These are phyloP conservation scores for Esteya vermicola DNA, from an alignment of 2,329 filamentous ascomycete species.

Conservation along the genomic window DNA sequence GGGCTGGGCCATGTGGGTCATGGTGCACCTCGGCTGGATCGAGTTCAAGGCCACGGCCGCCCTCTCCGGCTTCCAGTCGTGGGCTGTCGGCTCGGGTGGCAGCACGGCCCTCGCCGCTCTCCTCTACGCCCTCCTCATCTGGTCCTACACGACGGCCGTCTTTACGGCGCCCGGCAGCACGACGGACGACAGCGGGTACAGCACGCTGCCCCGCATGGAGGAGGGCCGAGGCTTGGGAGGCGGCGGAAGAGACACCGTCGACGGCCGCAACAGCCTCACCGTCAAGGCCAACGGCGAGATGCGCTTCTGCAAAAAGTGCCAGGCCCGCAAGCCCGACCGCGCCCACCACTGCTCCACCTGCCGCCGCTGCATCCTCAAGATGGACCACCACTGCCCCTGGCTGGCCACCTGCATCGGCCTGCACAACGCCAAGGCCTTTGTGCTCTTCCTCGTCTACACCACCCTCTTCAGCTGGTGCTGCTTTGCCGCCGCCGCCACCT, in stretches of 20 bases:
- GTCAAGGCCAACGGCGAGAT: conserved; percentile 82
- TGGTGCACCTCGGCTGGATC: conserved; percentile 56
- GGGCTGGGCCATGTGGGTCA: conserved; percentile 88
- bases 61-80: background rate
- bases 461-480: conserved; percentile 71
- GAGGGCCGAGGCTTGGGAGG: conserved; percentile 40
- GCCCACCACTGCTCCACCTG: conserved; percentile 96
- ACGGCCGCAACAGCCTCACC: conserved; percentile 46
- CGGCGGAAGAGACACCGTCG: conserved; percentile 20
- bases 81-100: conserved; percentile 4
- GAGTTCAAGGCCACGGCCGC: conserved; percentile 19
- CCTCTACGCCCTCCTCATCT: conserved; percentile 72
- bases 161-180: conserved; percentile 78
- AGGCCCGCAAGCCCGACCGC: conserved; percentile 85
- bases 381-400: conserved; percentile 99
- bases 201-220: conserved; percentile 70
- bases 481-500: conserved; percentile 62
- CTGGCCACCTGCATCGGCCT: conserved; percentile 89
- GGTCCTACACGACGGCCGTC: conserved; percentile 83
- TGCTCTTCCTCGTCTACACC: conserved; percentile 84
- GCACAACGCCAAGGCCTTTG: conserved; percentile 87
- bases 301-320: conserved; percentile 95
- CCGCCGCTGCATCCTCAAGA: conserved; percentile 88
- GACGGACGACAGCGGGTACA: conserved; percentile 55
- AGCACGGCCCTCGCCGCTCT: conserved; percentile 51